Base-by-base conservation (phyloP, 768 basidiomycete genomes). In the Agrocybe pediades region DNA sequence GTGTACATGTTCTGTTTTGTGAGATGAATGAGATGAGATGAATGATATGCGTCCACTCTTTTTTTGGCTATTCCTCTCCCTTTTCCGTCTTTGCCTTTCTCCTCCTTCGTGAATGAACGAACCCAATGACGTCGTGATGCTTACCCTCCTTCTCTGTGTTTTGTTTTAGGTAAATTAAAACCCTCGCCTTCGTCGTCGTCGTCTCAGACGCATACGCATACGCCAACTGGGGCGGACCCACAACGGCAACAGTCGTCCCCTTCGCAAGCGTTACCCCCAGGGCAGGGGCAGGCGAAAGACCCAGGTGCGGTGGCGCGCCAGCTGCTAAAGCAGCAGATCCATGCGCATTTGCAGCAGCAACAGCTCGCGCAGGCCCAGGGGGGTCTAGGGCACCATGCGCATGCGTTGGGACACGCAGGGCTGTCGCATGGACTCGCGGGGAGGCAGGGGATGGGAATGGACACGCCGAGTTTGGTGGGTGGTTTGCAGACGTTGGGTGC, bases 251-350 rank as follows among this genome's bases (percentile, higher is more conserved):
- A 23, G 17, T 9, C 11, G 46, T n/a, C n/a, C n/a, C n/a, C 16
- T 36, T 9, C 17, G 7, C 40, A 41, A 41, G 40, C 7, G n/a
- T n/a, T n/a, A n/a, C n/a, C 6, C 40, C 30, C 4, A 6, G 19
- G 15, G n/a, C 25, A 5, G 49, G 40, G 41, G n/a, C 23, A 21
- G 41, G n/a, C n/a, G 42, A 51, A 44, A 15, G 46, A 39, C n/a
- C 25, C 51, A 16, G 42, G 47, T 20, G 17, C 27, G 6, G 26
- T 39, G 7, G 41, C 54, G 6, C 59, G 47, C 8, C 58, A 56
- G 33, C 55, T 54, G 42, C 52, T 60, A 36, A 52, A 47, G 27
- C 56, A 58, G 41, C 57, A 65, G 43, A 56, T 65, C n/a, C 57
- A 62, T 9, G 51, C 54, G 9, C 58, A 59, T 33, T 46, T 62